Evolutionary conservation across 2,329 filamentous ascomycete genomes (phyloP).

Genomic region (Alternaria ethzedia): DNA sequence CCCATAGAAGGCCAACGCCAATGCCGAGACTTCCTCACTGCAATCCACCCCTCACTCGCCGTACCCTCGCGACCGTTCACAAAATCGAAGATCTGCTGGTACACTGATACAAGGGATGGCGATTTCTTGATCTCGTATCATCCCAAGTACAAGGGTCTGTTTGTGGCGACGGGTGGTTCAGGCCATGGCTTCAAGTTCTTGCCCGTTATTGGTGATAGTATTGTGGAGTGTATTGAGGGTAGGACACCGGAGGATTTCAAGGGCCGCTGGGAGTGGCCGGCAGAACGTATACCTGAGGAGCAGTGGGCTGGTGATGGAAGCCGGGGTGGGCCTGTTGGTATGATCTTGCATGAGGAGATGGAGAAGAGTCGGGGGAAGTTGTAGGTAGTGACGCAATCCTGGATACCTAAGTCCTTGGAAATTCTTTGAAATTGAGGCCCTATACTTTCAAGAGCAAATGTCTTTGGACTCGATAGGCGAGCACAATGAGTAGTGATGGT

Average conservation of each 20-base stretch:
- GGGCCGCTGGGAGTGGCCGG: conserved; percentile 66
- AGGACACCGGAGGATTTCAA: conserved; percentile 58
- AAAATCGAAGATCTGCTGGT: conserved; percentile 60
- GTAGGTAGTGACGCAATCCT: conserved; percentile 9
- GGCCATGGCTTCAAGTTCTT: conserved; percentile 70
- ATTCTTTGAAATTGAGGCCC: too few relatives aligned
- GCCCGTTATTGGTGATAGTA: conserved; percentile 62
- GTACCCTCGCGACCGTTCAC: conserved; percentile 51
- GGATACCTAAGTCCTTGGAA: background rate
- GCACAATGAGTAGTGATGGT: too few relatives aligned
- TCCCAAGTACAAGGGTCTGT: conserved; percentile 58
- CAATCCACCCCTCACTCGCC: conserved; percentile 41
- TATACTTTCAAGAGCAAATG: too few relatives aligned
- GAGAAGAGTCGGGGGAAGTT: conserved; percentile 40
- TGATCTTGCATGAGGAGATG: conserved; percentile 52
- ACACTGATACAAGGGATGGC: conserved; percentile 63
- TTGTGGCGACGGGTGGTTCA: conserved; percentile 66
- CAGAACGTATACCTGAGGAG: conserved; percentile 47
- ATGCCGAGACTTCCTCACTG: conserved; percentile 40
- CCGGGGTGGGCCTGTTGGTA: conserved; percentile 45
- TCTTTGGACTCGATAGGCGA: too few relatives aligned
- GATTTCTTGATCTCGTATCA: conserved; percentile 63
- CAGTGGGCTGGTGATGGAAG: conserved; percentile 48
- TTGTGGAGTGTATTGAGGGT: conserved; percentile 58
- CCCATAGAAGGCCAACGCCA: conserved; percentile 42